These are phyloP conservation scores for Yamadazyma siamensis DNA, from an alignment of 1,139 yeast genomes.

Conservation along the genomic window DNA sequence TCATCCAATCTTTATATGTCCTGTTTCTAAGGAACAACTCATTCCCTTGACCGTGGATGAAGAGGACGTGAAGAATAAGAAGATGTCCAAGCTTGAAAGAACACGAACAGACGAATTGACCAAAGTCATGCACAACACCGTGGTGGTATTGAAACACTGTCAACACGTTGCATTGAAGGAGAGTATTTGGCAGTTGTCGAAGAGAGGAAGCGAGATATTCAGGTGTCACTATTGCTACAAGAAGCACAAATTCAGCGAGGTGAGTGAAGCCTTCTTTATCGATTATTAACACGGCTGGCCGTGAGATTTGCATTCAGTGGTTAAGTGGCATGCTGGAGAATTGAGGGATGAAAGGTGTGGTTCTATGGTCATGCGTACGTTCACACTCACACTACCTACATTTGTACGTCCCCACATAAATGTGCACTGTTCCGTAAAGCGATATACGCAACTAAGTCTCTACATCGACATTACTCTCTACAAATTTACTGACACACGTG, in stretches of 20 bases:
- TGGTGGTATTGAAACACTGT: constrained; percentile 42
- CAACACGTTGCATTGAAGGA: constrained; percentile 45
- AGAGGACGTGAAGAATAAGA: constrained; percentile 15
- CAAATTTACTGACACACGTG: too few species aligned
- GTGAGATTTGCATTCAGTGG: too few species aligned
- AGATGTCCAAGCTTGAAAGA: constrained; percentile 18
- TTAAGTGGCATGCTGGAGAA: too few species aligned
- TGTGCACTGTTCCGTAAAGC: too few species aligned
- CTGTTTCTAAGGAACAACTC: constrained; percentile 80
- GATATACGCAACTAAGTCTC: too few species aligned
- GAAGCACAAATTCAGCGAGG: constrained; percentile 41
- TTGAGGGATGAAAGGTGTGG: not conserved
- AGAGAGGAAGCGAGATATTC: constrained; percentile 40
- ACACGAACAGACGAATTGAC: constrained; percentile 8
- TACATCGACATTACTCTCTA: too few species aligned
- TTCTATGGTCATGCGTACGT: too few species aligned
- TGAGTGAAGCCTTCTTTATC: constrained; percentile 43
- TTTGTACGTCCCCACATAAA: too few species aligned
- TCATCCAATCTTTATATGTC: constrained; percentile 89
- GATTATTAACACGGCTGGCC: too few species aligned
- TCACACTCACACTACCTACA: too few species aligned
- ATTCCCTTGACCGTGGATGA: constrained; percentile 31
- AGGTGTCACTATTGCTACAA: constrained; percentile 50
- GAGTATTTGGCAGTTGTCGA: constrained; percentile 45
- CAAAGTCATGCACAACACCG: constrained; percentile 28